Conservation (phyloP, 805 yeast species). For the Schizosaccharomyces japonicus region DNA sequence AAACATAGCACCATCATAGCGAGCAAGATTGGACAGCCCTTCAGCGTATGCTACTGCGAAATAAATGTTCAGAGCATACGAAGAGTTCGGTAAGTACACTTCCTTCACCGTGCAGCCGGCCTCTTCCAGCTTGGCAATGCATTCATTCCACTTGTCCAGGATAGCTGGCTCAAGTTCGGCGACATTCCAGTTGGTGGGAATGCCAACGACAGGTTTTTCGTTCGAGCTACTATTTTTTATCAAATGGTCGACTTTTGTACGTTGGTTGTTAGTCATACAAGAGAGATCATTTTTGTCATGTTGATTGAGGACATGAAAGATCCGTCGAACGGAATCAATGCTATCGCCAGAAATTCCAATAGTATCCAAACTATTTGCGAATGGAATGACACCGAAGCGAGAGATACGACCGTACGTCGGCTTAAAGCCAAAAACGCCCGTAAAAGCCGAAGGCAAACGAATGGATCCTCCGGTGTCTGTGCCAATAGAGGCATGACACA, state of each 20-base stretch:
- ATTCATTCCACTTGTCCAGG: slow-evolving; percentile 23
- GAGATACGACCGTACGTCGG: slow-evolving; percentile 85
- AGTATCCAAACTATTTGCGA: slow-evolving; percentile 85
- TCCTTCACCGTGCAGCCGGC: slow-evolving; percentile 32
- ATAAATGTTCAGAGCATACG: slow-evolving; percentile 49
- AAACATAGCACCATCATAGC: slow-evolving; percentile 77
- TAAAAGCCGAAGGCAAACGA: slow-evolving; percentile 72
- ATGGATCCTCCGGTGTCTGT: slow-evolving; percentile 97
- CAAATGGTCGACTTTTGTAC: slow-evolving; percentile 6
- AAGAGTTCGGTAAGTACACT: slow-evolving; percentile 49
- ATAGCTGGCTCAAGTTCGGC: slow-evolving; percentile 29
- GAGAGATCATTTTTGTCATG: slow-evolving; percentile 68
- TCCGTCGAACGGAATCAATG: slow-evolving; percentile 22
- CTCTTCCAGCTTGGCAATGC: slow-evolving; percentile 23
- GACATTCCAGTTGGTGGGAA: slow-evolving; percentile 43
- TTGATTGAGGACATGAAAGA: slow-evolving; percentile 26
- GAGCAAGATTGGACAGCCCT: slow-evolving; percentile 72
- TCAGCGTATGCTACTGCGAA: slow-evolving; percentile 80
- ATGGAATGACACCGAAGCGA: slow-evolving; percentile 74
- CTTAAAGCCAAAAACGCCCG: slow-evolving; percentile 67
- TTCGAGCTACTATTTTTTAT: slow-evolving; percentile 4
- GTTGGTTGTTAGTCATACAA: slow-evolving; percentile 13
- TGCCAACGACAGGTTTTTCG: slow-evolving; percentile 32
- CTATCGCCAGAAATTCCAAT: slow-evolving; percentile 57
- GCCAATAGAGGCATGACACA: slow-evolving; percentile 42